Evolutionary conservation across 768 basidiomycete genomes (phyloP).

Genomic region (Pisolithus sp.): DNA sequence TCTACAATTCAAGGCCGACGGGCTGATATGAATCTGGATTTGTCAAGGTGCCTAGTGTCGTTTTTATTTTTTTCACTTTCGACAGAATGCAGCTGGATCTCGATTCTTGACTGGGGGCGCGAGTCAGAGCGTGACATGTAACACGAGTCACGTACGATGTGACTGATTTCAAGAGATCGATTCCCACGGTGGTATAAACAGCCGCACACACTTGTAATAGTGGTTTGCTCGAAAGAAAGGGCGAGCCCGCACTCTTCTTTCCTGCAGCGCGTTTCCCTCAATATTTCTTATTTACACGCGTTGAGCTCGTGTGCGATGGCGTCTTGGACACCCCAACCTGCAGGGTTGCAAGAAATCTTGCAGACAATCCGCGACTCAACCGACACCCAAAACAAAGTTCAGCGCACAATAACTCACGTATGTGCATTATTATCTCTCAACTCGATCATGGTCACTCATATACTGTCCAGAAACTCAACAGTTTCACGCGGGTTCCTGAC

Average conservation of each 20-base stretch:
- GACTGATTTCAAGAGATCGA: slow-evolving; percentile 28
- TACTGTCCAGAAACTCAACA: slow-evolving; percentile 68
- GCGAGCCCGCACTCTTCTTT: slow-evolving; percentile 13
- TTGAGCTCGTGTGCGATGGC: slow-evolving; percentile 42
- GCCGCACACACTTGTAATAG: slow-evolving; percentile 25
- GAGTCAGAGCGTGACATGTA: not conserved
- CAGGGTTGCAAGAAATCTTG: slow-evolving; percentile 87
- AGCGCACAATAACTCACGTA: slow-evolving; percentile 81
- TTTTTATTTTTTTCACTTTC: too few species aligned
- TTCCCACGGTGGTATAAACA: slow-evolving; percentile 31
- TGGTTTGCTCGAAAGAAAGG: slow-evolving; percentile 9
- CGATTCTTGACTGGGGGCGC: too few species aligned
- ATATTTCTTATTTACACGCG: slow-evolving; percentile 19
- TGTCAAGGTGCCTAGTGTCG: too few species aligned
- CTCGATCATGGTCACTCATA: slow-evolving; percentile 15
- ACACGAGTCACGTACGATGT: slow-evolving; percentile 6
- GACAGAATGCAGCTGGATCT: too few species aligned
- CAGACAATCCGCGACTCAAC: slow-evolving; percentile 89
- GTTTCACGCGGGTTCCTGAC: slow-evolving; percentile 82
- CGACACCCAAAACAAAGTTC: slow-evolving; percentile 63
- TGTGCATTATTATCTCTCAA: slow-evolving; percentile 19
- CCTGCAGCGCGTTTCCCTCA: slow-evolving; percentile 25
- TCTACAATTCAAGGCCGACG: too few species aligned
- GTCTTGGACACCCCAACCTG: slow-evolving; percentile 78
- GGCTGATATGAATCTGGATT: too few species aligned